These are phyloP conservation scores for Talaromyces thailandensis DNA, from an alignment of 495 filamentous ascomycete genomes.

Conservation along the genomic window DNA sequence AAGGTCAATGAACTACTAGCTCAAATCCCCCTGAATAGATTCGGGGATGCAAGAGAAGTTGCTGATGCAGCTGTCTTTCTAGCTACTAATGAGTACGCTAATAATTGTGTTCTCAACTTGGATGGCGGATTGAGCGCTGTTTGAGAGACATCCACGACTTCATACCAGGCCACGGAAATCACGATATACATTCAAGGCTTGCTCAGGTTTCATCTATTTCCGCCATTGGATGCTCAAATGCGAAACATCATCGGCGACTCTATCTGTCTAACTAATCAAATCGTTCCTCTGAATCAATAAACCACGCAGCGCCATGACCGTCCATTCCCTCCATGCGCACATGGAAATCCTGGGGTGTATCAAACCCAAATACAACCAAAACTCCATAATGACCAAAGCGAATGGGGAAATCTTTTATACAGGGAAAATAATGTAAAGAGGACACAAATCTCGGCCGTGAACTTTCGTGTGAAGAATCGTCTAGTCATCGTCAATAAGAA, in stretches of 20 bases:
- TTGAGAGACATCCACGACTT: conserved; percentile 15
- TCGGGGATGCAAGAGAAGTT: conserved; percentile 60
- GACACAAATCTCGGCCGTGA: background rate
- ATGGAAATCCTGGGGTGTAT: background rate
- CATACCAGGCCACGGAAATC: background rate
- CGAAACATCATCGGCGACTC: background rate
- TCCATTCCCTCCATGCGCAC: background rate
- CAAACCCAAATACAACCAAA: background rate
- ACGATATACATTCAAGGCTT: background rate
- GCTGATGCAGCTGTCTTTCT: conserved; percentile 78
- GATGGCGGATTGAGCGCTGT: conserved; percentile 73
- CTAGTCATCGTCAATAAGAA: conserved; percentile 65
- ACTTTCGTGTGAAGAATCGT: conserved; percentile 1
- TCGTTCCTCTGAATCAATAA: background rate
- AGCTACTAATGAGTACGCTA: conserved; percentile 67
- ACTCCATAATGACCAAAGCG: background rate
- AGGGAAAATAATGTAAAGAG: background rate
- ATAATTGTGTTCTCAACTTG: conserved; percentile 79
- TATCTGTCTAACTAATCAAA: background rate
- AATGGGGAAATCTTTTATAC: background rate
- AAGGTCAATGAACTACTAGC: conserved; percentile 25
- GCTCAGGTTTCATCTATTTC: background rate
- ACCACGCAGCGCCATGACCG: background rate
- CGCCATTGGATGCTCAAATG: background rate
- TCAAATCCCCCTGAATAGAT: conserved; percentile 57